Evolutionary conservation across 306 rosid species (phyloP).

Genomic region (Ammopiptanthus mongolicus): DNA sequence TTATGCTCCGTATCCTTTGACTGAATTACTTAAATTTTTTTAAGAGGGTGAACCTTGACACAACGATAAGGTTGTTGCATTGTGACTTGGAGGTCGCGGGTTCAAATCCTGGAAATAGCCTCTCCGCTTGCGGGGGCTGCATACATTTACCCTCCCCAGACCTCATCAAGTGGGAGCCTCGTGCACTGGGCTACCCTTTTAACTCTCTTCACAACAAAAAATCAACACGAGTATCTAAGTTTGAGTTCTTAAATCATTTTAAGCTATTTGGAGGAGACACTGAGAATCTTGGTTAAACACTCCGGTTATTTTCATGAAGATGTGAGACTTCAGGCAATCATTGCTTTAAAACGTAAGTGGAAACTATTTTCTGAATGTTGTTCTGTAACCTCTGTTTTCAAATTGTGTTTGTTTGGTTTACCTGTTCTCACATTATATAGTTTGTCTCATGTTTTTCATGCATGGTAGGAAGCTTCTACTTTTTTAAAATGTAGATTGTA

Average conservation of each 20-base stretch:
- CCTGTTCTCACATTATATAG: neutral
- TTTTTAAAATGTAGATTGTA: neutral
- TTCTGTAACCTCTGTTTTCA: neutral
- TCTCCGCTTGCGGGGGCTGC: no score
- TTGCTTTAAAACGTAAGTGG: conserved; percentile 73
- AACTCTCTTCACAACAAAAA: neutral
- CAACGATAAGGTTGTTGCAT: no score
- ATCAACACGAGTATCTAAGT: neutral
- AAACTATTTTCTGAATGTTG: conserved; percentile 1
- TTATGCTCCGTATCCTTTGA: conserved; percentile 87
- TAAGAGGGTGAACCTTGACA: no score
- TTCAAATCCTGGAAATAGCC: no score
- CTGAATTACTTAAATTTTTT: neutral
- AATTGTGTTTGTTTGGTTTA: neutral
- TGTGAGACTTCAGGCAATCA: conserved; percentile 96
- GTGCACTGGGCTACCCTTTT: no score
- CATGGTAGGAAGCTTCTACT: neutral
- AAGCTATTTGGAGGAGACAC: conserved; percentile 95
- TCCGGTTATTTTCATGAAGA: conserved; percentile 92
- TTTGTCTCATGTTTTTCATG: neutral
- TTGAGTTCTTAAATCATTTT: conserved; percentile 41
- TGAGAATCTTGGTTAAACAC: conserved; percentile 75
- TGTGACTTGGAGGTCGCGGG: no score
- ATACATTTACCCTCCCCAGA: no score
- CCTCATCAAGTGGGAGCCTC: no score